Conservation (phyloP, 2,329 filamentous ascomycete genomes). For the Dothideomycetes sp. region DNA sequence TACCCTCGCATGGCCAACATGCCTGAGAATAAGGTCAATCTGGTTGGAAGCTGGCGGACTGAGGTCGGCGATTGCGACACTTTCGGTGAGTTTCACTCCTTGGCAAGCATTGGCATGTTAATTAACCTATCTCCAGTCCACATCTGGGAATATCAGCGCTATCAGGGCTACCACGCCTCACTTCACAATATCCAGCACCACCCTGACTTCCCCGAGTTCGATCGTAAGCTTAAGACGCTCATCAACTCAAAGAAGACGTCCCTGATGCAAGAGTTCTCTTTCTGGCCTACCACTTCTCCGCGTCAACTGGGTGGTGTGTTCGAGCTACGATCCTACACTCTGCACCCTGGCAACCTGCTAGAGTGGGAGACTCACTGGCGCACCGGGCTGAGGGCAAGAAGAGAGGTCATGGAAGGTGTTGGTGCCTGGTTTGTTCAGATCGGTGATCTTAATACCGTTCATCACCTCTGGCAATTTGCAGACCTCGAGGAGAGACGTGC, state of each 20-base stretch:
- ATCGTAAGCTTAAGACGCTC: conserved; percentile 71
- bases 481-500: conserved; percentile 88
- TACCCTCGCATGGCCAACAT: conserved; percentile 81
- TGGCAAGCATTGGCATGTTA: neutral
- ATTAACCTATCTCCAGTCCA: conserved; percentile 55
- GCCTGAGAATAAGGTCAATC: conserved; percentile 83
- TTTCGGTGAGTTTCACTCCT: conserved; percentile 54
- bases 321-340: conserved; percentile 90
- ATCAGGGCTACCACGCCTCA: conserved; percentile 89
- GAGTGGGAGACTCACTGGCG: conserved; percentile 99
- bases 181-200: conserved; percentile 74
- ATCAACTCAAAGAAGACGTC: conserved; percentile 78
- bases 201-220: conserved; percentile 74
- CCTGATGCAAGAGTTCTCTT: conserved; percentile 98
- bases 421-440: conserved; percentile 99
- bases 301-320: conserved; percentile 86
- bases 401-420: conserved; percentile 89
- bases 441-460: conserved; percentile 92
- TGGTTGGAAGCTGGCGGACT: conserved; percentile 96
- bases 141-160: conserved; percentile 99
- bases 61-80: conserved; percentile 96
- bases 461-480: conserved; percentile 97
- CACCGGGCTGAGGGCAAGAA: conserved; percentile 75
- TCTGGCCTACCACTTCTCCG: conserved; percentile 93
- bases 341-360: conserved; percentile 88